phyloP scores from a whole-genome alignment of 768 basidiomycete genomes.

The Leccinum imitatum region DNA sequence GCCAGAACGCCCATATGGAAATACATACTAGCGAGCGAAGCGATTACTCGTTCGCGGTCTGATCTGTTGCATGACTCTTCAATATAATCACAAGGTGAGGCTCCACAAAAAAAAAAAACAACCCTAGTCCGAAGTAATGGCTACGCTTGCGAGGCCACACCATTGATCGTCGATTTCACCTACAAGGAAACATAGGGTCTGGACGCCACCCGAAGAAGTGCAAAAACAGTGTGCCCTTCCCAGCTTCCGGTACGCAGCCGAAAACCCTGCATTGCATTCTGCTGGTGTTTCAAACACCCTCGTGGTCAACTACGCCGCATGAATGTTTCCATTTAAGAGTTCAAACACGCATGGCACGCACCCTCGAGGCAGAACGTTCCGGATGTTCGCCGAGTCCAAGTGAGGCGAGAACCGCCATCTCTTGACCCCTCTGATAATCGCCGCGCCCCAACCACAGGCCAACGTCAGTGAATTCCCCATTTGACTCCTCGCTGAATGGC shows the following conservation, averaged over 20 bases:
- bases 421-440: conserved; percentile 30
- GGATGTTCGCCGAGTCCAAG: conserved; percentile 33
- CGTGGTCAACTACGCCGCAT: conserved; percentile 17
- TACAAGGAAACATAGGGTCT: conserved; percentile 40
- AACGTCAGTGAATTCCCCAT: conserved; percentile 55
- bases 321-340: conserved; percentile 7
- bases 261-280: conserved; percentile 13
- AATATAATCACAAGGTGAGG: neutral
- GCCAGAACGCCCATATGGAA: neutral
- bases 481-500: conserved; percentile 44
- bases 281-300: conserved; percentile 14
- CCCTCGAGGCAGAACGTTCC: conserved; percentile 14
- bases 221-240: conserved; percentile 14
- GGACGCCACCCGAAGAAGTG: conserved; percentile 14
- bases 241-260: conserved; percentile 13
- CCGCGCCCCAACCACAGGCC: conserved; percentile 52
- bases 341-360: neutral
- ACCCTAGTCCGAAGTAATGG: conserved; percentile 11
- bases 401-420: conserved; percentile 32
- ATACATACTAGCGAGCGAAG: neutral
- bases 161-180: conserved; percentile 30
- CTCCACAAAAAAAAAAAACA: neutral
- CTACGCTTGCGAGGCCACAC: conserved; percentile 23
- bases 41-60: conserved; percentile 1
- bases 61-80: neutral